These are phyloP conservation scores for Russula sp. DNA, from an alignment of 768 basidiomycete genomes.

Conservation along the genomic window DNA sequence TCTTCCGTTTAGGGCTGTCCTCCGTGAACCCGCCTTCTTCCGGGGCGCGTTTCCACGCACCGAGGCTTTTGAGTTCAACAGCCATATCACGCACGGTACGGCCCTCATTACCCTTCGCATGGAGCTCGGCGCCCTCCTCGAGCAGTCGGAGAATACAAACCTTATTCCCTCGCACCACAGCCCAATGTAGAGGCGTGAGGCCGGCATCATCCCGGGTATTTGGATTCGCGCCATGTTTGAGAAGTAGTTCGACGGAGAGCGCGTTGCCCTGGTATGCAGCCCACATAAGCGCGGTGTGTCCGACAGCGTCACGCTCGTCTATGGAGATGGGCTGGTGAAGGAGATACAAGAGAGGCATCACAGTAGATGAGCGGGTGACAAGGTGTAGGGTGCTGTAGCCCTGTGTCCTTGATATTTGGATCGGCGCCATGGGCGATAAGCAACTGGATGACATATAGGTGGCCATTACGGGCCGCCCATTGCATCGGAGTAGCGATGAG, in stretches of 20 bases:
- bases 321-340: slow-evolving; percentile 54
- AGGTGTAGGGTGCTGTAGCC: slow-evolving; percentile 40
- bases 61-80: slow-evolving; percentile 82
- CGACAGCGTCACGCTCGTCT: slow-evolving; percentile 68
- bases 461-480: too few relatives aligned
- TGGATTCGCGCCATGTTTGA: slow-evolving; percentile 81
- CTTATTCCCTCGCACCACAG: slow-evolving; percentile 88
- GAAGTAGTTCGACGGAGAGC: slow-evolving; percentile 83
- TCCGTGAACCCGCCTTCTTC: slow-evolving; percentile 83
- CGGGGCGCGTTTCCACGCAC: slow-evolving; percentile 84
- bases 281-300: slow-evolving; percentile 97
- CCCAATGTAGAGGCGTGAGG: slow-evolving; percentile 92
- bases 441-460: slow-evolving; percentile 36
- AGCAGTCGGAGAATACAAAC: slow-evolving; percentile 78
- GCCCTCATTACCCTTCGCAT: slow-evolving; percentile 54
- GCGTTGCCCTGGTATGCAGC: slow-evolving; percentile 99
- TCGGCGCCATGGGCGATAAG: slow-evolving; percentile 87
- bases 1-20: slow-evolving; percentile 39
- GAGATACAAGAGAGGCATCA: slow-evolving; percentile 90
- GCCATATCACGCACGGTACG: slow-evolving; percentile 71
- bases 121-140: slow-evolving; percentile 80
- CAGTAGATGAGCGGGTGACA: slow-evolving; percentile 87
- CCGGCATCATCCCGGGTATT: slow-evolving; percentile 74
- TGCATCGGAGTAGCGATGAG: too few relatives aligned
- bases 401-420: slow-evolving; percentile 85